Percentiles rank a stretch among this genome's conserved stretches.
These are phyloP conservation scores for Colletotrichum sp. DNA, from an alignment of 2,329 filamentous ascomycete genomes.

Conservation along the genomic window DNA sequence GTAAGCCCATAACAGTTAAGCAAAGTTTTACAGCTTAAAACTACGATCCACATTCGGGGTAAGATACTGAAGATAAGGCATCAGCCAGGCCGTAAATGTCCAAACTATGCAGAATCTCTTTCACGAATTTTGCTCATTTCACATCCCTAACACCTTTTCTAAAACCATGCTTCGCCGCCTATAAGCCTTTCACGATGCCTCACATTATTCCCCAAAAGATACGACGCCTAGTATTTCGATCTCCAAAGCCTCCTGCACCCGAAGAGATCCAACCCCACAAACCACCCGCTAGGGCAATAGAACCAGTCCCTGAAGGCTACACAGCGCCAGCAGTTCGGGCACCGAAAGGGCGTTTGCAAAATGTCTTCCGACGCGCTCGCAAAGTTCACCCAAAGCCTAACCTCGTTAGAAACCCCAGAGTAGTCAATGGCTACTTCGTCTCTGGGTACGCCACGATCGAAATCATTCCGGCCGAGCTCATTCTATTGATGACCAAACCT, in stretches of 20 bases:
- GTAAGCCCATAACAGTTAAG: fast-evolving
- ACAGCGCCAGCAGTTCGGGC: background rate
- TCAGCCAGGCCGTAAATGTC: background rate
- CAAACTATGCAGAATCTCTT: background rate
- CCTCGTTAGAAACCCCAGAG: background rate
- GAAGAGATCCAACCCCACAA: background rate
- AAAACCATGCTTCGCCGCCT: background rate
- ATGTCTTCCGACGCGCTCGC: background rate
- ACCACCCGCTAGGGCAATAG: background rate
- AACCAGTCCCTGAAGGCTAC: background rate
- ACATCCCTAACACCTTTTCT: background rate
- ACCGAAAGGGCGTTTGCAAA: background rate
- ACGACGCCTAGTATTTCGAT: background rate
- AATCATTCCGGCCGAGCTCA: background rate
- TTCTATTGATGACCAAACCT: fast-evolving
- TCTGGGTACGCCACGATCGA: background rate
- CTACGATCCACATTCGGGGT: background rate
- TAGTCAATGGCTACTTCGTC: background rate
- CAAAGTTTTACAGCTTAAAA: background rate
- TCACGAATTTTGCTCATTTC: background rate
- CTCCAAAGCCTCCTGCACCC: background rate
- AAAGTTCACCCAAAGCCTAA: background rate
- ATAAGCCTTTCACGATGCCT: background rate
- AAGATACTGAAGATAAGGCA: background rate
- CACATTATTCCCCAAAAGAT: background rate